These are phyloP conservation scores for Linnemannia exigua DNA, from an alignment of 192 early-diverging fungal species.

Conservation along the genomic window DNA sequence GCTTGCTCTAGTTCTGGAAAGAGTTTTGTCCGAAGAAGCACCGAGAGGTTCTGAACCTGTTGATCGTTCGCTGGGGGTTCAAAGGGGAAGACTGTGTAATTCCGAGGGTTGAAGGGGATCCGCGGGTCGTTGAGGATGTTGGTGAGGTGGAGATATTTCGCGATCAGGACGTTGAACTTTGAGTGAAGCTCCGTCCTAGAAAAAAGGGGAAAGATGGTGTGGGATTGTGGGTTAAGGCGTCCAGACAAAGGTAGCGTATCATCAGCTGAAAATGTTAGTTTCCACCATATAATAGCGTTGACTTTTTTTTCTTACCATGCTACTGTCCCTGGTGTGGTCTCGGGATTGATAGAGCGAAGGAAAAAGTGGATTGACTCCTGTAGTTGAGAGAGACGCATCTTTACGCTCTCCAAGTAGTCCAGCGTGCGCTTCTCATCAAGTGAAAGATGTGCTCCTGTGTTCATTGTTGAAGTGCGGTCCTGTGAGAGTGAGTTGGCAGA, in stretches of 20 bases:
- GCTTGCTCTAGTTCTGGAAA: constrained; percentile 49
- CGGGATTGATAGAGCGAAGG: constrained; percentile 45
- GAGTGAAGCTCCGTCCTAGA: constrained; percentile 54
- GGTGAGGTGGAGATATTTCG: constrained; percentile 47
- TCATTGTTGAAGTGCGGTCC: neutral
- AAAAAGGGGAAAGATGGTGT: neutral
- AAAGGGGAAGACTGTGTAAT: constrained; percentile 47
- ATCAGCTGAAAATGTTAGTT: neutral
- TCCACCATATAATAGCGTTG: neutral
- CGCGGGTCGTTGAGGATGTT: constrained; percentile 50
- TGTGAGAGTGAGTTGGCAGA: no score
- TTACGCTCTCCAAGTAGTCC: constrained; percentile 39
- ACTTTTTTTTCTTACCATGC: no score
- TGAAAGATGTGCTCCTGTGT: neutral
- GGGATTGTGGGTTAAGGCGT: neutral
- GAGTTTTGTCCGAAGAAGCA: constrained; percentile 46
- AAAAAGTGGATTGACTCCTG: constrained; percentile 53
- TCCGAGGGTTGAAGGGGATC: constrained; percentile 15
- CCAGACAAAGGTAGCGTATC: neutral
- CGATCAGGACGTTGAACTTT: constrained; percentile 54
- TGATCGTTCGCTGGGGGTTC: constrained; percentile 44
- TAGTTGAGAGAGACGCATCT: constrained; percentile 48
- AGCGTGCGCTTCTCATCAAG: neutral
- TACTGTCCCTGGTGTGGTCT: constrained; percentile 35
- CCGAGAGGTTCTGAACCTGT: constrained; percentile 44